Percentiles rank a stretch among this genome's conserved stretches.
phyloP scores from a whole-genome alignment of 768 basidiomycete species.

The Phlebiopsis gigantea region DNA sequence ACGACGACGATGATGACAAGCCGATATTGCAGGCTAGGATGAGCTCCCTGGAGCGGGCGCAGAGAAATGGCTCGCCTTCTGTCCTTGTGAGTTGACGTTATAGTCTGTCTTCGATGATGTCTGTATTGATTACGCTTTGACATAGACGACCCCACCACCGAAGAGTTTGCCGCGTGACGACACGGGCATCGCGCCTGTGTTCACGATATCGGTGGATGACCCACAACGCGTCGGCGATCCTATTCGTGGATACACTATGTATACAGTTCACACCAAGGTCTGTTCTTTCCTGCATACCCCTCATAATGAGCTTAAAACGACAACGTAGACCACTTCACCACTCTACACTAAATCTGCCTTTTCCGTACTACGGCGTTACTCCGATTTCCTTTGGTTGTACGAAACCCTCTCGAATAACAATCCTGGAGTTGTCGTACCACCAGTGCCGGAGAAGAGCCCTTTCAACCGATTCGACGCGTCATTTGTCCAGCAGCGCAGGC shows the following conservation, averaged over 20 bases:
- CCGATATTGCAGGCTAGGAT: conserved; percentile 22
- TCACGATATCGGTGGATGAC: conserved; percentile 89
- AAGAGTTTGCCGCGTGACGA: not conserved
- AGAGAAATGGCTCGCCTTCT: conserved; percentile 1
- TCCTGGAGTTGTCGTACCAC: conserved; percentile 95
- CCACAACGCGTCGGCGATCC: conserved; percentile 97
- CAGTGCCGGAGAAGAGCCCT: conserved; percentile 91
- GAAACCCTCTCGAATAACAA: conserved; percentile 86
- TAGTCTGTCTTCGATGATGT: not conserved
- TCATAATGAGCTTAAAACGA: not conserved
- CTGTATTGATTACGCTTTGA: too few species aligned
- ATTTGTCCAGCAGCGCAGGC: conserved; percentile 83
- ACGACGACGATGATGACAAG: conserved; percentile 28
- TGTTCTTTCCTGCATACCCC: conserved; percentile 17
- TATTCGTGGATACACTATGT: conserved; percentile 90
- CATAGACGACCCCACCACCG: conserved; percentile 5
- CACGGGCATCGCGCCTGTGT: conserved; percentile 43
- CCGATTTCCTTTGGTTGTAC: conserved; percentile 96
- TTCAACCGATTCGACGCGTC: conserved; percentile 91
- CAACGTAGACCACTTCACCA: conserved; percentile 72
- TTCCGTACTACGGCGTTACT: conserved; percentile 94
- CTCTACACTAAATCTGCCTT: conserved; percentile 78
- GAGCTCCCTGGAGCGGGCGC: conserved; percentile 14
- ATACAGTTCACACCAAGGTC: conserved; percentile 90
- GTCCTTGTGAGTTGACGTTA: conserved; percentile 11